A percentile compares a stretch with the other conserved stretches of the same genome.
These are phyloP conservation scores for Fusarium anguioides DNA, from an alignment of 2,329 filamentous ascomycete species.

Conservation along the genomic window DNA sequence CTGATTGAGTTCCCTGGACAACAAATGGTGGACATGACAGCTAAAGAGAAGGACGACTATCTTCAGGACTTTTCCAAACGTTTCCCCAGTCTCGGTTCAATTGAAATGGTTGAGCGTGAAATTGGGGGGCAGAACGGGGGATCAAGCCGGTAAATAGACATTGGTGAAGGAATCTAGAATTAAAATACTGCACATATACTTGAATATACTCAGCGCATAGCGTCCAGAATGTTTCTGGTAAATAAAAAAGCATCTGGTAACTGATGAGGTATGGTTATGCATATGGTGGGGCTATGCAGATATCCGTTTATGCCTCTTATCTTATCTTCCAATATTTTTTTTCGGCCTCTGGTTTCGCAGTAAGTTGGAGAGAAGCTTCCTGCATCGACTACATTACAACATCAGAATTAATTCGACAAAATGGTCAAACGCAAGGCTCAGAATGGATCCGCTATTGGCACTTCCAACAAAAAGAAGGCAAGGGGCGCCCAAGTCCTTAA, in stretches of 20 bases:
- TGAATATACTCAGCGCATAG: constrained; percentile 44
- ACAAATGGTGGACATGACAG: constrained; percentile 65
- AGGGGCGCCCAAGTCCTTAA: constrained; percentile 33
- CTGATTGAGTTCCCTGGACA: constrained; percentile 62
- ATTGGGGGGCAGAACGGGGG: constrained; percentile 49
- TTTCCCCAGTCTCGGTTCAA: constrained; percentile 84
- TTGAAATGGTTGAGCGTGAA: constrained; percentile 89
- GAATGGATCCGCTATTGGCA: constrained; percentile 42
- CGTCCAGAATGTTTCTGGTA: constrained; percentile 23
- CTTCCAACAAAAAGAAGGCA: constrained; percentile 46
- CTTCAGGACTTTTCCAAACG: constrained; percentile 80
- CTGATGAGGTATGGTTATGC: constrained; percentile 22
- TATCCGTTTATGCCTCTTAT: constrained; percentile 43
- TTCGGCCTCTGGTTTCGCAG: constrained; percentile 9
- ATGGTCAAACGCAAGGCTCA: constrained; percentile 63
- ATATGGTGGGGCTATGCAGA: constrained; percentile 37
- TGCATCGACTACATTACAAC: constrained; percentile 14
- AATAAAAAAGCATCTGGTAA: not conserved
- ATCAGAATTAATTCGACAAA: constrained; percentile 24
- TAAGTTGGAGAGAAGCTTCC: constrained; percentile 13
- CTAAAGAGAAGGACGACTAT: constrained; percentile 72
- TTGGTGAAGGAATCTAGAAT: constrained; percentile 22
- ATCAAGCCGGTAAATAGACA: constrained; percentile 36
- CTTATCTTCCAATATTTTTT: constrained; percentile 50
- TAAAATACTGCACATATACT: constrained; percentile 32